Evolutionary conservation across 2,329 filamentous ascomycete genomes (phyloP).

Genomic region (Tolypocladium endophyticum): DNA sequence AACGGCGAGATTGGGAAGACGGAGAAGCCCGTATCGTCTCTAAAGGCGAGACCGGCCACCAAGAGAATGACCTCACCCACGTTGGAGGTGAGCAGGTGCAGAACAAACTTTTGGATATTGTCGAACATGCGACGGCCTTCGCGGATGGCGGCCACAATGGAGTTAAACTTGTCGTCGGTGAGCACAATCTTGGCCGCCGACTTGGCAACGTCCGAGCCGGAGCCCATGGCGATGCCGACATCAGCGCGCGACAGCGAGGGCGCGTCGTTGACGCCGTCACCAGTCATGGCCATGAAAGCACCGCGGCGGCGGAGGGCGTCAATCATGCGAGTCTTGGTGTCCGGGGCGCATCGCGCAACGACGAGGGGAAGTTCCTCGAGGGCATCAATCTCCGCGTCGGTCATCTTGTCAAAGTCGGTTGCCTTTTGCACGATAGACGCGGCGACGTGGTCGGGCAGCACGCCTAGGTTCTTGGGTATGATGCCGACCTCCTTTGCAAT

Average conservation of each 20-base stretch:
- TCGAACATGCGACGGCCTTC: slow-evolving; percentile 80
- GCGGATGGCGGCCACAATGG: slow-evolving; percentile 72
- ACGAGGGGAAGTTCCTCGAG: slow-evolving; percentile 69
- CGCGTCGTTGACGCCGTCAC: slow-evolving; percentile 80
- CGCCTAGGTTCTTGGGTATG: slow-evolving; percentile 50
- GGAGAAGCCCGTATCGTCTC: slow-evolving; percentile 58
- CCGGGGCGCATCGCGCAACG: slow-evolving; percentile 72
- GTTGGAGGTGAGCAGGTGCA: slow-evolving; percentile 71
- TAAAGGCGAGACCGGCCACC: slow-evolving; percentile 72
- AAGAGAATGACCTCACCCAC: slow-evolving; percentile 75
- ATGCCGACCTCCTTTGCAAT: slow-evolving; percentile 75
- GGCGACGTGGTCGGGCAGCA: slow-evolving; percentile 52
- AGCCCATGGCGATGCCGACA: slow-evolving; percentile 86
- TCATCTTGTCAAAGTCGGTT: slow-evolving; percentile 67
- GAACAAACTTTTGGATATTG: slow-evolving; percentile 80
- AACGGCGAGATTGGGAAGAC: slow-evolving; percentile 81
- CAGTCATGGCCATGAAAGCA: slow-evolving; percentile 76
- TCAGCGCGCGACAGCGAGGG: slow-evolving; percentile 72
- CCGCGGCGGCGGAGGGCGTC: slow-evolving; percentile 71
- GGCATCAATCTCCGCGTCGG: slow-evolving; percentile 64
- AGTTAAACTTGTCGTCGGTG: slow-evolving; percentile 82
- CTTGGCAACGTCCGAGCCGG: slow-evolving; percentile 77
- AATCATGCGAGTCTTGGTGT: slow-evolving; percentile 86
- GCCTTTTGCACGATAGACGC: slow-evolving; percentile 64
- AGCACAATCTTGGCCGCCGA: slow-evolving; percentile 73